Evolutionary conservation across 2,329 filamentous ascomycete genomes (phyloP), one percentile per base, ranked within the genome.

Genomic region (Beauveria medogensis): DNA sequence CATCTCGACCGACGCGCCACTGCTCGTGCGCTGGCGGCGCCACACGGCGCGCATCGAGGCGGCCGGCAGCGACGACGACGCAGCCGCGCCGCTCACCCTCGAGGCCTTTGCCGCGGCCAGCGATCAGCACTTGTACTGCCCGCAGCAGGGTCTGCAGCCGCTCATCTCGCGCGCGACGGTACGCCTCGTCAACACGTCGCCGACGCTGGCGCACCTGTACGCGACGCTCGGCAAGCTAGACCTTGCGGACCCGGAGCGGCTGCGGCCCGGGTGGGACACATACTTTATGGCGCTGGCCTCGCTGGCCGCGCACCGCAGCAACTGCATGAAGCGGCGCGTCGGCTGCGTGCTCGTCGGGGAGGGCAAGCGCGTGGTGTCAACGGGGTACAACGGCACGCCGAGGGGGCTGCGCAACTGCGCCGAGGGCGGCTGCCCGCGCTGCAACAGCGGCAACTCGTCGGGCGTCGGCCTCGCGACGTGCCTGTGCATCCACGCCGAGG

Each of bases 251-350:
- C 82, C 88, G 40, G 83, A 89, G 67, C 88, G 94, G 2, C 80
- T 99, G 41, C 86, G 94, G 1, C 94, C 94, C 1, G 87, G 85
- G 54, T 99, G 94, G 94, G 94, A 99, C 74, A 87, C 90, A 69
- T 99, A 99, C 77, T 99, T 99, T 72, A 99, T 99, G 94, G 86
- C 90, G 46, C 80, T 99, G n/a, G 92, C 94, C 5, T 91, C 90
- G 40, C 84, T 99, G 53, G 94, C 94, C 8, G 90, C 93, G 0
- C 89, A 91, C 67, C 84, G 94, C 65, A 91, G 88, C 70, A 99
- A 99, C 74, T 99, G 94, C 78, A 99, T 99, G 94, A 97, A 97
- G 77, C 84, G 94, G 34, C 86, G 93, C 65, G 94, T 99, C 1
- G 94, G 94, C 8, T 97, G 92, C 75, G 94, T 97, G 7, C 81